phyloP scores from a whole-genome alignment of 2,329 filamentous ascomycete species.

The Alternaria gaisen region DNA sequence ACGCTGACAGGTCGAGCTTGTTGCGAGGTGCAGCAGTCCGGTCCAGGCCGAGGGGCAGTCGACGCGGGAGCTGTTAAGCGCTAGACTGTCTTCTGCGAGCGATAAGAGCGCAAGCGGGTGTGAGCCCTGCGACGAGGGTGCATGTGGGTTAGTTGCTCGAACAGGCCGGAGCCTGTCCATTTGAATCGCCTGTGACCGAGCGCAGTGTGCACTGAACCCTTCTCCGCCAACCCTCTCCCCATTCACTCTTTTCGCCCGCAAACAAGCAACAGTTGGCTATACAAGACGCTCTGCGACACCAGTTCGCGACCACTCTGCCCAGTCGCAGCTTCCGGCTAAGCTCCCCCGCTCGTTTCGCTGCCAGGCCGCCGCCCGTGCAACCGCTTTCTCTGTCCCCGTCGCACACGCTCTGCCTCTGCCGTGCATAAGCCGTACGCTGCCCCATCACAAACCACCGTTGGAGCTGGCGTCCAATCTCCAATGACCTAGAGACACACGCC shows the following conservation, averaged over 20 bases:
- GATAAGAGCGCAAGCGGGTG: constrained; percentile 37
- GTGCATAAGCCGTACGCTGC: constrained; percentile 30
- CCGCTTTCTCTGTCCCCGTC: constrained; percentile 37
- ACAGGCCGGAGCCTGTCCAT: constrained; percentile 14
- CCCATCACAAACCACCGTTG: constrained; percentile 42
- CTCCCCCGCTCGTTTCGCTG: constrained; percentile 21
- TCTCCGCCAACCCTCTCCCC: constrained; percentile 14
- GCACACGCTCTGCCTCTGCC: constrained; percentile 33
- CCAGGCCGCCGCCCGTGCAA: constrained; percentile 34
- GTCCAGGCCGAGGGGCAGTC: constrained; percentile 16
- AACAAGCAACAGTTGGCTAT: constrained; percentile 2
- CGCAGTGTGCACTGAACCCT: constrained; percentile 17
- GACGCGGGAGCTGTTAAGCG: constrained; percentile 25
- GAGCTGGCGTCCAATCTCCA: constrained; percentile 44
- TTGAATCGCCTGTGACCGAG: constrained; percentile 21
- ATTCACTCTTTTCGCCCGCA: constrained; percentile 18
- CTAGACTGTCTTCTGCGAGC: constrained; percentile 27
- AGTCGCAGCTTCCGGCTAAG: constrained; percentile 29
- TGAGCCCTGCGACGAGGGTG: constrained; percentile 27
- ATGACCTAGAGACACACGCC: constrained; percentile 45
- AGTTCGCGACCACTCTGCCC: constrained; percentile 10
- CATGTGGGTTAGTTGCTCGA: constrained; percentile 28
- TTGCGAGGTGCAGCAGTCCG: constrained; percentile 12
- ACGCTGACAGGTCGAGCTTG: background rate
- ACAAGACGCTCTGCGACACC: background rate